Conservation (phyloP, 257 asterid genomes). For the Paulownia fortunei region DNA sequence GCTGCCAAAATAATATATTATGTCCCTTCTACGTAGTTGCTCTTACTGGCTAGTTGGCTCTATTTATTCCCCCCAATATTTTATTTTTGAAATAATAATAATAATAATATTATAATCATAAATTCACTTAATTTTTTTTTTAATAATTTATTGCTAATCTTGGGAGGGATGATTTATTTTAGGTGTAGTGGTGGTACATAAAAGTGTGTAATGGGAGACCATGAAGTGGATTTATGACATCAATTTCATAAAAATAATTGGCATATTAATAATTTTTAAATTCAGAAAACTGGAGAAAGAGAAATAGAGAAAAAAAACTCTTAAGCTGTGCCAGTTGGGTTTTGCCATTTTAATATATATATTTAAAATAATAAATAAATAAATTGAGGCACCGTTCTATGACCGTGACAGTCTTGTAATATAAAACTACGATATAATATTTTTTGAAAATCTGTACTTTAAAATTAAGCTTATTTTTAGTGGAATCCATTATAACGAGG, state of each 20-base stretch:
- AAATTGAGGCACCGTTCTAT: background rate
- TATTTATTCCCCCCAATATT: background rate
- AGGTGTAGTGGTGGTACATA: background rate
- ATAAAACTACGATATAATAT: too few species aligned
- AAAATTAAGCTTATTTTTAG: background rate
- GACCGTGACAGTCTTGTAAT: background rate
- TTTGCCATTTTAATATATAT: background rate
- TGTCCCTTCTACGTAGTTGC: background rate
- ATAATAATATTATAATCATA: too few species aligned
- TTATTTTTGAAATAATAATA: background rate
- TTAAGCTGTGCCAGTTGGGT: constrained; percentile 24
- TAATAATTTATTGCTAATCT: background rate
- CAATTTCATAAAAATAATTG: background rate
- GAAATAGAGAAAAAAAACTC: too few species aligned
- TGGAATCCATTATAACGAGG: constrained; percentile 11
- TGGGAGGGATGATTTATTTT: background rate
- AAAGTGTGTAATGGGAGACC: constrained; percentile 18
- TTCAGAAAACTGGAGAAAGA: background rate
- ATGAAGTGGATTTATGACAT: constrained; percentile 12
- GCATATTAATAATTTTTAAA: background rate
- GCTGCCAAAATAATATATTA: constrained; percentile 18
- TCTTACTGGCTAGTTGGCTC: constrained; percentile 22
- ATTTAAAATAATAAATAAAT: background rate
- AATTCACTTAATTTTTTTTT: background rate
- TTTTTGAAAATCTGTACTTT: background rate